Base-by-base conservation (phyloP, 345 rosid species). In the Noccaea bulbosa region DNA sequence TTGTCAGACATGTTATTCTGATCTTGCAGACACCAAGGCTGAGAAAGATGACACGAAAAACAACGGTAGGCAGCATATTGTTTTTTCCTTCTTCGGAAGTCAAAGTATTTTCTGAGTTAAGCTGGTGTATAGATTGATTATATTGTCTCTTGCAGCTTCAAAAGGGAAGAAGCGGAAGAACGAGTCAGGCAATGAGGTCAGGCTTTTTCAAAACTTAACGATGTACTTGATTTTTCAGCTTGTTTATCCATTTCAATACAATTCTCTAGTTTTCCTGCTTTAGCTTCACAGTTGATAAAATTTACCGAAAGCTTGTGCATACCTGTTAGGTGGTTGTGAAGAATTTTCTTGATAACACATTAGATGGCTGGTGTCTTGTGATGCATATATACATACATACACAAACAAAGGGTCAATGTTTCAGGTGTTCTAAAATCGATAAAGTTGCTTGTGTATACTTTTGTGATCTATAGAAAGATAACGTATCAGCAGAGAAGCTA, bases 141-240 rank as follows among this genome's bases (percentile, higher is more conserved):
- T 37, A 48, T 62, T 62, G 46, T 73, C 65, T 73, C 47, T 78
- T 84, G 84, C 90, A 91, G 96, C 62, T 66, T 54, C 84, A 11
- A 89, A 83, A 78, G 95, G 90, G 71, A 91, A 86, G 87, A 94
- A 88, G 86, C 89, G 96, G 71, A 94, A 91, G 85, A 75, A 66
- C 63, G 96, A 94, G 49, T 80, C 93, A 14, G 83, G 85, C 32
- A 67, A 77, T 75, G 97, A 94, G 99, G 99, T 94, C 30, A 60
- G 86, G 72, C 75, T 79, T 78, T 64, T 66, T 20, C 37, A 54
- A 22, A 14, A 49, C 62, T 69, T 30, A 45, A 67, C 45, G 1
- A 43, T 65, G 5, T 48, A 8, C 63, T 58, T 38, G 41, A 39
- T 65, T 71, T 7, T 7, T 40, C 11, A 43, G 15, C 30, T 2